Conservation (phyloP, 805 yeast genomes). For the Jamesozyma hellenica region DNA sequence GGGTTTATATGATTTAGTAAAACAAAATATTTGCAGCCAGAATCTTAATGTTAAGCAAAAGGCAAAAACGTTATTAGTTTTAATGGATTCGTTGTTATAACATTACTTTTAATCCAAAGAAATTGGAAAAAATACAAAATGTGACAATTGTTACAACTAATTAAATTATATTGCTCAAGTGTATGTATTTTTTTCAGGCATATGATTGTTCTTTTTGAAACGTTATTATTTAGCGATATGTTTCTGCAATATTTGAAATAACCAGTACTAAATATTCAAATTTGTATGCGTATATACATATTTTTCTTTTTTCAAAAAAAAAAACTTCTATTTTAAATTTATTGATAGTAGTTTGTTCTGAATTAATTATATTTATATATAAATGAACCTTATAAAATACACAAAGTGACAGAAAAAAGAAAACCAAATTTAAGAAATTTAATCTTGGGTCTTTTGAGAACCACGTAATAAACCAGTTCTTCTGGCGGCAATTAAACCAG, state of each 20-base stretch:
- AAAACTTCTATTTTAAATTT: neutral
- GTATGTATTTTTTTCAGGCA: no score
- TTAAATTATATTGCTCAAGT: no score
- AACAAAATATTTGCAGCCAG: constrained; percentile 20
- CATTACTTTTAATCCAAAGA: neutral
- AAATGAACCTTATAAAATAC: constrained; percentile 9
- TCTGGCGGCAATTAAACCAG: constrained; percentile 99
- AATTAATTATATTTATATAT: constrained; percentile 10
- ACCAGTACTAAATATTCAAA: no score
- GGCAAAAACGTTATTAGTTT: constrained; percentile 24
- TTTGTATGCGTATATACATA: neutral
- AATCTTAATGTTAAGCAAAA: constrained; percentile 25
- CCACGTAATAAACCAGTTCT: constrained; percentile 99
- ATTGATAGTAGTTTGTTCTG: constrained; percentile 7
- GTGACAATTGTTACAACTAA: no score
- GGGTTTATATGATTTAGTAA: constrained; percentile 24
- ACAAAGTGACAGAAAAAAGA: constrained; percentile 8
- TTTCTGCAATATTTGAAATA: no score
- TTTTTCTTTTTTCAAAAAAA: no score
- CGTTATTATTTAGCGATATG: no score
- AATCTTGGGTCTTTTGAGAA: constrained; percentile 87
- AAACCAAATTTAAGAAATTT: constrained; percentile 26
- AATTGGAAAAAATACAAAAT: no score
- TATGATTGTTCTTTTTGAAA: no score
- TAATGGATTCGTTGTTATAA: constrained; percentile 24